These are phyloP conservation scores for Fraxinus platypoda DNA, from an alignment of 305 asterid species.

Conservation along the genomic window DNA sequence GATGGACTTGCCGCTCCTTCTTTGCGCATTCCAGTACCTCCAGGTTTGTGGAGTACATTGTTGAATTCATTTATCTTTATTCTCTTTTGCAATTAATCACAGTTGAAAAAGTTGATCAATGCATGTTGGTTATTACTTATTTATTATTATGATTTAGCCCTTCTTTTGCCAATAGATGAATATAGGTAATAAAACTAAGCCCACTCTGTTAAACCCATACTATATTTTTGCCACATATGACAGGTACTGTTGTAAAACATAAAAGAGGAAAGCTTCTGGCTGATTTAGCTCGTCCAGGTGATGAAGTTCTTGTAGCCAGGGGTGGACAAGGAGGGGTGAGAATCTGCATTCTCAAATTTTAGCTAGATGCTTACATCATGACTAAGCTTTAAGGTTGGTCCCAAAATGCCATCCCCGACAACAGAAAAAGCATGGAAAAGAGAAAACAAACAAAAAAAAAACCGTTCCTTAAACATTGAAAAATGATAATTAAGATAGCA, in stretches of 20 bases:
- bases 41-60: constrained; percentile 46
- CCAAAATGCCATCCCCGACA: not conserved
- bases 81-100: not conserved
- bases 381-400: constrained; percentile 6
- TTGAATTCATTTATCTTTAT: not conserved
- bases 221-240: constrained; percentile 7
- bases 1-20: constrained; percentile 70
- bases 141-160: not conserved
- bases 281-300: constrained; percentile 81
- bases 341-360: constrained; percentile 15
- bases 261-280: constrained; percentile 90
- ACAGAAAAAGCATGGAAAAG: not conserved
- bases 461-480: not conserved
- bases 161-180: not conserved
- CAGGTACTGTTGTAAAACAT: constrained; percentile 89
- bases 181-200: not conserved
- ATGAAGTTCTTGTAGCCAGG: constrained; percentile 84
- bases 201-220: not conserved
- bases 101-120: constrained; percentile 5
- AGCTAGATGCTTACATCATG: not conserved
- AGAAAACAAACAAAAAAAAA: not conserved
- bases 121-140: not conserved
- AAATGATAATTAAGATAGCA: not conserved
- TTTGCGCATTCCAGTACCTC: constrained; percentile 79
- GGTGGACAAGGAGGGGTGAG: constrained; percentile 97